Evolutionary conservation across 768 basidiomycete genomes (phyloP).

Genomic region (Tremella mesenterica): DNA sequence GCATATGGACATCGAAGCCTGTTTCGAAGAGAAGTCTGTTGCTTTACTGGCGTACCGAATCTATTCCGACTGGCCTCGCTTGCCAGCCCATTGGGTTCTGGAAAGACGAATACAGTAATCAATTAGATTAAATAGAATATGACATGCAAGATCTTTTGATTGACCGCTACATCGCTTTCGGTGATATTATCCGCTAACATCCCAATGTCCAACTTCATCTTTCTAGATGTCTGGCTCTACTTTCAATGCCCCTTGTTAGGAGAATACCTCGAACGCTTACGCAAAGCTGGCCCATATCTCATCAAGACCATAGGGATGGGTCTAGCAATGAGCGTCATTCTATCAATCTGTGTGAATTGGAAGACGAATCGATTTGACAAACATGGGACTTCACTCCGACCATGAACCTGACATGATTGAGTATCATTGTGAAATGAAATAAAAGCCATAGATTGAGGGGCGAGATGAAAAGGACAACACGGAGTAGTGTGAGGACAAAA

Average conservation of each 20-base stretch:
- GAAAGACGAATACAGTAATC: background rate
- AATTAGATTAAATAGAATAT: background rate
- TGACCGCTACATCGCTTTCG: background rate
- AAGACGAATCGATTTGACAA: too few relatives aligned
- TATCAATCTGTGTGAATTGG: background rate
- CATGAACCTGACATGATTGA: too few relatives aligned
- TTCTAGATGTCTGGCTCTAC: background rate
- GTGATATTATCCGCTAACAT: background rate
- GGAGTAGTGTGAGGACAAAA: background rate
- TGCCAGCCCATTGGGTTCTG: too few relatives aligned
- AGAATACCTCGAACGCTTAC: conserved; percentile 31
- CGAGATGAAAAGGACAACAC: too few relatives aligned
- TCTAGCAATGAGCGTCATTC: background rate
- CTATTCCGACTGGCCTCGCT: too few relatives aligned
- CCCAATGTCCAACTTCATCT: background rate
- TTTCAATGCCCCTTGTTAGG: conserved; percentile 17
- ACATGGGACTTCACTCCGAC: too few relatives aligned
- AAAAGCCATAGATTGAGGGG: too few relatives aligned
- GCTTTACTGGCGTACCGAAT: too few relatives aligned
- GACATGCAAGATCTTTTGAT: background rate
- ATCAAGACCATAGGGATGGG: conserved; percentile 41
- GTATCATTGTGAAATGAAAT: too few relatives aligned
- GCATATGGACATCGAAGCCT: too few relatives aligned
- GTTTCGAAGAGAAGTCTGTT: too few relatives aligned
- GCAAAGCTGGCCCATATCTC: conserved; percentile 33